Conservation (phyloP, 768 basidiomycete genomes). For the Clitopilus hobsonii region DNA sequence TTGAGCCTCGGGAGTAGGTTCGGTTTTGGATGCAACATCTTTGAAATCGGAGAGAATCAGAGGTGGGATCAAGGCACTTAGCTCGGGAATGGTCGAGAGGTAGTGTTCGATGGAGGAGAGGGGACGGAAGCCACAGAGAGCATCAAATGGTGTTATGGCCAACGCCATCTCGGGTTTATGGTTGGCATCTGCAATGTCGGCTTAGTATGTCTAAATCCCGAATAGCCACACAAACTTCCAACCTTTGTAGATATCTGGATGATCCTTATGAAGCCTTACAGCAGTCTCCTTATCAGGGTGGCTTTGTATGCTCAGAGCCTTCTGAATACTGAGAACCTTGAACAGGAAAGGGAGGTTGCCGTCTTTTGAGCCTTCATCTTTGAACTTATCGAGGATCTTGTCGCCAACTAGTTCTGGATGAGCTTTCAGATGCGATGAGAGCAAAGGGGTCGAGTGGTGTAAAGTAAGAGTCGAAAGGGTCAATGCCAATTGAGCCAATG, state of each 20-base stretch:
- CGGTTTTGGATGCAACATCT: not conserved
- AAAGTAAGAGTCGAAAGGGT: not conserved
- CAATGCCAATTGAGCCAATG: not conserved
- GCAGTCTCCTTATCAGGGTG: constrained; percentile 88
- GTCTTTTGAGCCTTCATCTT: constrained; percentile 27
- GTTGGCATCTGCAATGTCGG: constrained; percentile 65
- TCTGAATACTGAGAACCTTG: constrained; percentile 87
- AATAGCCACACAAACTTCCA: too few relatives aligned
- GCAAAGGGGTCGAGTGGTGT: constrained; percentile 21
- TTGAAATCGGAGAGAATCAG: constrained; percentile 47
- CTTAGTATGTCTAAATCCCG: too few relatives aligned
- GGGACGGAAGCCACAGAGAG: constrained; percentile 91
- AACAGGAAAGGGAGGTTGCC: constrained; percentile 88
- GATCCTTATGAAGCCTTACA: constrained; percentile 56
- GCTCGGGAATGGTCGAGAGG: constrained; percentile 70
- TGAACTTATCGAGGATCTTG: constrained; percentile 49
- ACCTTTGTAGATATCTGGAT: constrained; percentile 92
- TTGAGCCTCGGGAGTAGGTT: constrained; percentile 20
- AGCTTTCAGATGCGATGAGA: constrained; percentile 56
- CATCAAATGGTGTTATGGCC: constrained; percentile 85
- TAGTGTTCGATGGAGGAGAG: constrained; percentile 63
- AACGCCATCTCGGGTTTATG: constrained; percentile 99
- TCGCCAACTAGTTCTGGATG: constrained; percentile 69
- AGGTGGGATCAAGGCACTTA: constrained; percentile 64
- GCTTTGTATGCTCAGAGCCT: constrained; percentile 87